phyloP scores from a whole-genome alignment of 495 filamentous ascomycete genomes.

The Penicillium malachiteum region DNA sequence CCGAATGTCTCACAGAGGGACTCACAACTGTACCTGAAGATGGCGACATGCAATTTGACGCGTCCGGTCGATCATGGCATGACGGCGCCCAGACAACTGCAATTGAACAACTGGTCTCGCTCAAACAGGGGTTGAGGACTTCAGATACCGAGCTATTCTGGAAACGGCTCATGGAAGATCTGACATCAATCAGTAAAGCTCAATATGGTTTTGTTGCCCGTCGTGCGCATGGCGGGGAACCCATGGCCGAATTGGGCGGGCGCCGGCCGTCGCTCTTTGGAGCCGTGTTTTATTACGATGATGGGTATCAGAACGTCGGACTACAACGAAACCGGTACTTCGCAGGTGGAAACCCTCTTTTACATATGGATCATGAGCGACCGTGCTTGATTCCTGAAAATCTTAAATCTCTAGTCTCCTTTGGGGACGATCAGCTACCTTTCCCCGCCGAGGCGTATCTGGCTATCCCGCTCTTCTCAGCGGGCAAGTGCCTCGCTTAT shows the following conservation, averaged over 20 bases:
- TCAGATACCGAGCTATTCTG: constrained; percentile 64
- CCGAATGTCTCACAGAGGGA: constrained; percentile 45
- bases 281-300: constrained; percentile 67
- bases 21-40: constrained; percentile 40
- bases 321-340: constrained; percentile 63
- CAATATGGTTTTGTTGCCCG: constrained; percentile 75
- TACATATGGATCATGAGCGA: constrained; percentile 72
- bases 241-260: constrained; percentile 35
- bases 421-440: constrained; percentile 60
- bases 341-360: constrained; percentile 62
- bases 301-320: constrained; percentile 54
- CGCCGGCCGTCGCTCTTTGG: constrained; percentile 62
- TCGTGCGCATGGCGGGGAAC: constrained; percentile 60
- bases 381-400: constrained; percentile 70
- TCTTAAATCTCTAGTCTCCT: constrained; percentile 55
- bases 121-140: constrained; percentile 59
- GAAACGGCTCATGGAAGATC: constrained; percentile 63
- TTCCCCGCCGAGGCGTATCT: constrained; percentile 68
- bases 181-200: constrained; percentile 61
- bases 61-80: constrained; percentile 48
- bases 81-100: constrained; percentile 58
- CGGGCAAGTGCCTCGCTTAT: constrained; percentile 69
- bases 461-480: constrained; percentile 68
- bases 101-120: constrained; percentile 57
- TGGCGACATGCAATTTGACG: constrained; percentile 51